A percentile compares a stretch with the other conserved stretches of the same genome.
These are phyloP conservation scores for Chrysosporium keratinophilum DNA, from an alignment of 2,329 filamentous ascomycete species.

Conservation along the genomic window DNA sequence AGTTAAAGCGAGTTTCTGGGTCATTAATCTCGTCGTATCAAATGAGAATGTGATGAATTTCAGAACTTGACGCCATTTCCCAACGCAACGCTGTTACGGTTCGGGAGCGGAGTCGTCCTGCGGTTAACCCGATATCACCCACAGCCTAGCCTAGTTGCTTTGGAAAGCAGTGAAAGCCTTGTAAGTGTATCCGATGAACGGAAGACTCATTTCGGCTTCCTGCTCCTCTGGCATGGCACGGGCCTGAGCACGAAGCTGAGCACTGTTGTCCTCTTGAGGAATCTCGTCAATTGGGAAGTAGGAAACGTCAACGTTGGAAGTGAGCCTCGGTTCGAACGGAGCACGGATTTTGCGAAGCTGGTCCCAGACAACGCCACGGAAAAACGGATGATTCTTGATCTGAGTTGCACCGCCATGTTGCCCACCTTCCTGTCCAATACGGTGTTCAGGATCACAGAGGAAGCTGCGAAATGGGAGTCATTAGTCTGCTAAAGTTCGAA, in stretches of 20 bases:
- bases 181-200: conserved; percentile 94
- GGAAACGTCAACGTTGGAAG: conserved; percentile 87
- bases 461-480: conserved; percentile 47
- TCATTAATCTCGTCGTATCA: not conserved
- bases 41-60: not conserved
- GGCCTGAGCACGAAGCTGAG: conserved; percentile 73
- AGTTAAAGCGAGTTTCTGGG: not conserved
- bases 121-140: not conserved
- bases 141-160: conserved; percentile 21
- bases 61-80: not conserved
- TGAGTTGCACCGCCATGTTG: conserved; percentile 65
- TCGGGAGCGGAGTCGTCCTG: not conserved
- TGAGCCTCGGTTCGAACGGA: conserved; percentile 88
- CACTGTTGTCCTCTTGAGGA: conserved; percentile 88
- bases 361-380: conserved; percentile 93
- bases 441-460: conserved; percentile 87
- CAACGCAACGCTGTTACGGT: not conserved
- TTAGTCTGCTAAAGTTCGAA: not conserved
- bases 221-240: conserved; percentile 63
- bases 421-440: conserved; percentile 60
- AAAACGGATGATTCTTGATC: conserved; percentile 90
- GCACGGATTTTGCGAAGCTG: conserved; percentile 84
- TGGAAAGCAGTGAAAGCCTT: conserved; percentile 78
- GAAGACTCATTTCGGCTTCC: conserved; percentile 86
- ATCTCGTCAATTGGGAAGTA: conserved; percentile 99